A percentile compares a stretch with the other conserved stretches of the same genome.
Evolutionary conservation across 2,329 filamentous ascomycete genomes (phyloP).

Genomic region (Aspergillus thermomutatus): DNA sequence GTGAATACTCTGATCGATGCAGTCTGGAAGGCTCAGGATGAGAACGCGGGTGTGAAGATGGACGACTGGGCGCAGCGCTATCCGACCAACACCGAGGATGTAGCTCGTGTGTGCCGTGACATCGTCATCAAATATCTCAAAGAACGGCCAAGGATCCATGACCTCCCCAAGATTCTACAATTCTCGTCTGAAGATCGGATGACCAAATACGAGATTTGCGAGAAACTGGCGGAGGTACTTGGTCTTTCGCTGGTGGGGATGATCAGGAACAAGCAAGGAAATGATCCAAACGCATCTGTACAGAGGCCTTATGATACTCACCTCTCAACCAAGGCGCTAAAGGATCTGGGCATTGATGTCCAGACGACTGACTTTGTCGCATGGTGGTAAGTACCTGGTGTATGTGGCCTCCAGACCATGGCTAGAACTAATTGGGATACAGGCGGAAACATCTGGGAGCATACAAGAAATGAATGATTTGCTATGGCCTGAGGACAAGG

Average conservation of each 20-base stretch:
- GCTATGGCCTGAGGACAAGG: neutral
- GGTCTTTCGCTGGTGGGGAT: slow-evolving; percentile 68
- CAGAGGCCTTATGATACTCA: slow-evolving; percentile 86
- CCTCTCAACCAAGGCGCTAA: slow-evolving; percentile 70
- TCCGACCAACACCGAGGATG: slow-evolving; percentile 85
- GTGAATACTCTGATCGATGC: slow-evolving; percentile 76
- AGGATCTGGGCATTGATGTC: slow-evolving; percentile 71
- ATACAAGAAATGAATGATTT: slow-evolving; percentile 20
- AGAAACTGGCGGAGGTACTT: slow-evolving; percentile 74
- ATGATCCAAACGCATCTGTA: slow-evolving; percentile 67
- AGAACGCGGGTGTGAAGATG: slow-evolving; percentile 64
- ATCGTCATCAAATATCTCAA: slow-evolving; percentile 66
- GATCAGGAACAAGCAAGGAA: slow-evolving; percentile 63
- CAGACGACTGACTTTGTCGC: slow-evolving; percentile 69
- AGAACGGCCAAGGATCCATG: slow-evolving; percentile 45
- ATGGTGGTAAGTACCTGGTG: slow-evolving; percentile 63
- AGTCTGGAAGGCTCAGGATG: slow-evolving; percentile 69
- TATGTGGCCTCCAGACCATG: neutral
- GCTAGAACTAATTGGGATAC: neutral
- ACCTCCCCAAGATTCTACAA: slow-evolving; percentile 69
- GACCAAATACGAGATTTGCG: slow-evolving; percentile 88
- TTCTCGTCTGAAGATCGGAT: slow-evolving; percentile 82
- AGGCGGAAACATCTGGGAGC: slow-evolving; percentile 33
- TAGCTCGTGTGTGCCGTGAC: slow-evolving; percentile 74
- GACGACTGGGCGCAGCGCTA: slow-evolving; percentile 83